Evolutionary conservation across 768 basidiomycete species (phyloP).

Genomic region (Lactarius tabidus): DNA sequence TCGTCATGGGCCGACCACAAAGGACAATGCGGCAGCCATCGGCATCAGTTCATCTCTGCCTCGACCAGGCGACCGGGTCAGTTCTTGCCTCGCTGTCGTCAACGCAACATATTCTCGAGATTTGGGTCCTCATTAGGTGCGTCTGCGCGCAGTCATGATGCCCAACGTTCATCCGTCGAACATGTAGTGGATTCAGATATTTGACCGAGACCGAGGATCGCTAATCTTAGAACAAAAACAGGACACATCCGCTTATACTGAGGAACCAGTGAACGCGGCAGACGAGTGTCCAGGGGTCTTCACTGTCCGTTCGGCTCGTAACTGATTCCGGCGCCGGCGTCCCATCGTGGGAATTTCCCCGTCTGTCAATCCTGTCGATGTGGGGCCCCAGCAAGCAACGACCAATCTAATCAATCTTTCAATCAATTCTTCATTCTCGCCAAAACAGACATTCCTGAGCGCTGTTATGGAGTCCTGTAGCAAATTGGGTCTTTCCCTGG

Average conservation of each 20-base stretch:
- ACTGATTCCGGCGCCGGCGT: conserved; percentile 11
- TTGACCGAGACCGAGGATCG: conserved; percentile 15
- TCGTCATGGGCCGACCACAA: background rate
- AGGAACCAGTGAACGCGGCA: background rate
- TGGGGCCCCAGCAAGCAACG: conserved; percentile 9
- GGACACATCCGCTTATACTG: conserved; percentile 2
- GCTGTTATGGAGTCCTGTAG: background rate
- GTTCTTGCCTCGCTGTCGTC: background rate
- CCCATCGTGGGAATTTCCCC: background rate
- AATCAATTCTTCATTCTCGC: background rate
- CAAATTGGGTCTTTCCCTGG: background rate
- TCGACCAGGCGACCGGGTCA: background rate
- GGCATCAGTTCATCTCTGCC: background rate
- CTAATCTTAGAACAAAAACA: conserved; percentile 2
- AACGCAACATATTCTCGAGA: background rate
- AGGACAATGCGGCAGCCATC: background rate
- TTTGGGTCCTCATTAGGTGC: background rate
- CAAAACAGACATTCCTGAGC: background rate
- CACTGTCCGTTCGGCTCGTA: conserved; percentile 3
- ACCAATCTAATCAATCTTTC: conserved; percentile 7
- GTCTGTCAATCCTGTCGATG: background rate
- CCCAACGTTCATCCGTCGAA: background rate
- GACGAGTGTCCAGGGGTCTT: conserved; percentile 19
- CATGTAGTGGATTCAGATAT: background rate
- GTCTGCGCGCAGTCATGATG: background rate